Conservation (phyloP, 1,284 basidiomycete genomes). For the Fomitopsis schrenkii region DNA sequence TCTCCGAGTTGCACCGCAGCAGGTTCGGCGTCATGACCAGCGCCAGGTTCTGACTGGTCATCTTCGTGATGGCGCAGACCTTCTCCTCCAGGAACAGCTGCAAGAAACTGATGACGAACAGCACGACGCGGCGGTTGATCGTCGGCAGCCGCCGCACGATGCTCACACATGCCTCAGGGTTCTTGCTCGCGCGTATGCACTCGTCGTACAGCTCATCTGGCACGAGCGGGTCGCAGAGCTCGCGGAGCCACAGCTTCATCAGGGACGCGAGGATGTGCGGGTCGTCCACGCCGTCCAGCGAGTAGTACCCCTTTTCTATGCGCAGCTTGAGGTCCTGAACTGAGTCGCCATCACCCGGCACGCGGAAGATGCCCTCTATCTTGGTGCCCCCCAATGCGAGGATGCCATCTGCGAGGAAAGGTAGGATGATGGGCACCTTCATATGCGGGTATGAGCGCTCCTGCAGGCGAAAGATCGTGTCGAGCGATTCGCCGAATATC, state of each 20-base stretch:
- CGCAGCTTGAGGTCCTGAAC: slow-evolving; percentile 83
- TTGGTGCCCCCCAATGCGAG: slow-evolving; percentile 82
- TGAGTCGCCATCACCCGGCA: slow-evolving; percentile 83
- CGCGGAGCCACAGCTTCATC: slow-evolving; percentile 89
- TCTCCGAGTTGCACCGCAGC: slow-evolving; percentile 77
- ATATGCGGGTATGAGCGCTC: slow-evolving; percentile 79
- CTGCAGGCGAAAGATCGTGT: slow-evolving; percentile 79
- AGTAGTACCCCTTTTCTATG: slow-evolving; percentile 89
- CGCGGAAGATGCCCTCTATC: slow-evolving; percentile 86
- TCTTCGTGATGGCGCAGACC: slow-evolving; percentile 73
- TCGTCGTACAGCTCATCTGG: slow-evolving; percentile 87
- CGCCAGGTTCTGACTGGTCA: slow-evolving; percentile 77
- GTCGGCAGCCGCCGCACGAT: slow-evolving; percentile 78
- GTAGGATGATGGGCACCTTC: slow-evolving; percentile 86
- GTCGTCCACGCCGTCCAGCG: slow-evolving; percentile 81
- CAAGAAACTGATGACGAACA: slow-evolving; percentile 86
- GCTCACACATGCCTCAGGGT: slow-evolving; percentile 65
- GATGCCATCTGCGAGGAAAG: slow-evolving; percentile 89
- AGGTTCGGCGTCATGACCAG: slow-evolving; percentile 89
- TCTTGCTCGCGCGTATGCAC: slow-evolving; percentile 61
- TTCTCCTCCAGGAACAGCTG: slow-evolving; percentile 82
- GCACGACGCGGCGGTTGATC: slow-evolving; percentile 77
- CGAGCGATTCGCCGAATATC: slow-evolving; percentile 86
- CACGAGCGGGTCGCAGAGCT: slow-evolving; percentile 84
- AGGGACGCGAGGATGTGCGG: slow-evolving; percentile 85